Percentiles rank a stretch among this genome's conserved stretches.
These are phyloP conservation scores for Polytrichum formosum DNA, from an alignment of 225 moss, liverwort and hornwort genomes.

Conservation along the genomic window DNA sequence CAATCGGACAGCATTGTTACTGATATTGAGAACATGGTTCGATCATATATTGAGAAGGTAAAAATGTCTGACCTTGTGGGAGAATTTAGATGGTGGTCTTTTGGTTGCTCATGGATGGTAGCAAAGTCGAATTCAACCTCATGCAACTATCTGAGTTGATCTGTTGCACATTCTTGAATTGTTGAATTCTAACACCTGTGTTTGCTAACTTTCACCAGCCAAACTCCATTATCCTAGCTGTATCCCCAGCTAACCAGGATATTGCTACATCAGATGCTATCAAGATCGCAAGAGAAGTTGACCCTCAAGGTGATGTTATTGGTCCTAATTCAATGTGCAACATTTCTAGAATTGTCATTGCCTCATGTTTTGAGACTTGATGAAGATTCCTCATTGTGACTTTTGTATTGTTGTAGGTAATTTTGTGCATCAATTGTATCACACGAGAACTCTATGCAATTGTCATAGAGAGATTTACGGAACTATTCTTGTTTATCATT, in stretches of 20 bases:
- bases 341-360: background rate
- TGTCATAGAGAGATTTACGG: no score
- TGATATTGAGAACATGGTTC: slow-evolving; percentile 61
- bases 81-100: no score
- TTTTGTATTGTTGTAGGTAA: background rate
- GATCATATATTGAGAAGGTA: slow-evolving; percentile 62
- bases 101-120: no score
- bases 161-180: background rate
- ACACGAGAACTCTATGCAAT: no score
- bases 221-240: slow-evolving; percentile 56
- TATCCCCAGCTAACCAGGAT: slow-evolving; percentile 62
- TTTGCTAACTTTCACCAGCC: slow-evolving; percentile 19
- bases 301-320: slow-evolving; percentile 38
- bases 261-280: slow-evolving; percentile 68
- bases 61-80: no score
- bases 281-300: slow-evolving; percentile 55
- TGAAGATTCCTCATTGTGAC: background rate
- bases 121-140: no score
- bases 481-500: no score
- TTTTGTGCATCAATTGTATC: no score
- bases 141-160: no score
- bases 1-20: slow-evolving; percentile 53
- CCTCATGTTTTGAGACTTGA: background rate
- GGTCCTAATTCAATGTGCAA: no score
- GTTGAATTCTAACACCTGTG: background rate